Evolutionary conservation across 345 rosid genomes (phyloP), one percentile per base, ranked within the genome.

Genomic region (Theobroma cacao): DNA sequence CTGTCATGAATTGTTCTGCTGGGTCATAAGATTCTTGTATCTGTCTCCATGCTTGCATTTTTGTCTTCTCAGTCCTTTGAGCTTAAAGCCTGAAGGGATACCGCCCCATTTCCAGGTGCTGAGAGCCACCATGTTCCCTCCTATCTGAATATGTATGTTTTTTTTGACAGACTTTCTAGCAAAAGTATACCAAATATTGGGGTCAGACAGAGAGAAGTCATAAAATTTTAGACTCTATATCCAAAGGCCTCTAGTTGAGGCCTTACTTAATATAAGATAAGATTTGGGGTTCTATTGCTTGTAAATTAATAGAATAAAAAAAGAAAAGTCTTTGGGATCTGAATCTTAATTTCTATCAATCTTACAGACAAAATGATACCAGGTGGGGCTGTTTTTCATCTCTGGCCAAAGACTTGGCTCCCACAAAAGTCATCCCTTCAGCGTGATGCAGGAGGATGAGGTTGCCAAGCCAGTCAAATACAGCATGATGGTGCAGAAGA

Each of bases 401-500:
- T 61, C 66, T 41, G 61, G 36, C 64, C 66, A n/a, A 18, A 59
- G 47, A 13, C 67, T 31, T 17, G 5, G 28, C 26, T 53, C 59
- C 24, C n/a, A n/a, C 26, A 52, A 20, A 53, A 50, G 0, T 47
- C 17, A 26, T 28, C 36, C 34, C 7, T 26, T 12, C 0, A 30
- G 38, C 65, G 30, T 61, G 38, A 30, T 14, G 9, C 1, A 2
- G 38, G 12, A 30, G 36, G 31, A 5, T 10, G 3, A 24, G 38
- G 38, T 14, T 31, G 65, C 11, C 5, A 45, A 28, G 20, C 24
- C 5, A 66, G 77, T 79, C 78, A 79, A 75, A 58, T 55, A 31
- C 75, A 78, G 18, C 45, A 76, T 72, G 20, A 67, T 74, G 75
- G 52, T 28, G 60, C 43, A 34, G 15, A 41, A 56, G 81, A 83